Conservation (phyloP, 2,329 filamentous ascomycete species). For the Geoglossum cookeanum region DNA sequence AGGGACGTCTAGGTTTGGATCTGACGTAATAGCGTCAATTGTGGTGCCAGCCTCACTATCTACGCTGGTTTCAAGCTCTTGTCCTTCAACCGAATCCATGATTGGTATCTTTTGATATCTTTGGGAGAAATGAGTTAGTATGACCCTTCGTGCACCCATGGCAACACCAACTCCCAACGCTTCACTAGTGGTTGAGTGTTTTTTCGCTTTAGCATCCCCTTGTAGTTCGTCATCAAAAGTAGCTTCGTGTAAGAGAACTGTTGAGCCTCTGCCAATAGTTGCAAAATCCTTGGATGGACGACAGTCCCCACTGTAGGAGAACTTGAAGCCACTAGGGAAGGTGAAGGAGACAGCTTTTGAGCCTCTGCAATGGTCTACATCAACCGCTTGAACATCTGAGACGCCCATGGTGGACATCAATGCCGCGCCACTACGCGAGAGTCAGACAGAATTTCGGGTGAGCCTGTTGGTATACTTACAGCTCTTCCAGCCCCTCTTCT, state of each 20-base stretch:
- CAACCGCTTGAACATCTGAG: slow-evolving; percentile 42
- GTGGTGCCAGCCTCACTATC: slow-evolving; percentile 10
- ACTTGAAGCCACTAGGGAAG: slow-evolving; percentile 61
- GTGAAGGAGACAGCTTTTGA: slow-evolving; percentile 61
- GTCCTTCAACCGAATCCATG: slow-evolving; percentile 22
- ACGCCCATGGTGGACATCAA: slow-evolving; percentile 39
- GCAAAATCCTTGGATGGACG: slow-evolving; percentile 56
- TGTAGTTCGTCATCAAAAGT: slow-evolving; percentile 79
- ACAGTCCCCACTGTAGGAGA: slow-evolving; percentile 90
- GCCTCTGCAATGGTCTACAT: slow-evolving; percentile 61
- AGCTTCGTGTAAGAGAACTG: slow-evolving; percentile 82
- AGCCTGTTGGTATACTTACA: not conserved
- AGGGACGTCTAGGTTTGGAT: not conserved
- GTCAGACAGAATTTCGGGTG: slow-evolving; percentile 3
- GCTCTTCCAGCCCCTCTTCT: slow-evolving; percentile 4
- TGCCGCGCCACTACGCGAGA: slow-evolving; percentile 7
- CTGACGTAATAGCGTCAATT: not conserved
- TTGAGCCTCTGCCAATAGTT: slow-evolving; percentile 50
- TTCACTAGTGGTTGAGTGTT: slow-evolving; percentile 75
- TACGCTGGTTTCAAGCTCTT: slow-evolving; percentile 13
- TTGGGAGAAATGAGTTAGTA: slow-evolving; percentile 92
- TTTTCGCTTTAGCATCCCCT: slow-evolving; percentile 68
- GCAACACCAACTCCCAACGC: slow-evolving; percentile 55
- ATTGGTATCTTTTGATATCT: slow-evolving; percentile 62
- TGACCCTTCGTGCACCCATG: slow-evolving; percentile 63